These are phyloP conservation scores for Trichoderma brevicompactum DNA, from an alignment of 2,329 filamentous ascomycete species.

Conservation along the genomic window DNA sequence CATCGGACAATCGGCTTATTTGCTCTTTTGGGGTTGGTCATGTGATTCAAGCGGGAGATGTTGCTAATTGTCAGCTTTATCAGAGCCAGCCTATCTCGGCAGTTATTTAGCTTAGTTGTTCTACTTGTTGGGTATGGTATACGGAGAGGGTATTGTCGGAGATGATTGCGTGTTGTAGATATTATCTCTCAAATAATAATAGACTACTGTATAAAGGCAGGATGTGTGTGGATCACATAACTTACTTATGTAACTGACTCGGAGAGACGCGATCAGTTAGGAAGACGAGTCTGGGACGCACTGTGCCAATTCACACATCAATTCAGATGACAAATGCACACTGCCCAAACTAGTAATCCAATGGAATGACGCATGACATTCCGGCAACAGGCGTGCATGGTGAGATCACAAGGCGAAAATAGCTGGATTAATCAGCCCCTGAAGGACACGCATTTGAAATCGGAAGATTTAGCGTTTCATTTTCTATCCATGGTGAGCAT, in stretches of 20 bases:
- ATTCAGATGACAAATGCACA: constrained; percentile 13
- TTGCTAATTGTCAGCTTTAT: constrained; percentile 4
- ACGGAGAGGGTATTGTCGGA: too few relatives aligned
- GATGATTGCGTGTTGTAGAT: too few relatives aligned
- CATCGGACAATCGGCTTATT: constrained; percentile 19
- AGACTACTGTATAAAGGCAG: too few relatives aligned
- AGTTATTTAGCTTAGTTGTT: not conserved
- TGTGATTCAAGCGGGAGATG: constrained; percentile 1
- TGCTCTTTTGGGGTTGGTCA: not conserved
- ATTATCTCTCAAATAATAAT: too few relatives aligned
- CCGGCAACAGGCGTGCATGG: not conserved
- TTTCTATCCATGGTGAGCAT: not conserved
- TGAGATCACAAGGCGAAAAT: not conserved
- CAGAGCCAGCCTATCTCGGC: not conserved
- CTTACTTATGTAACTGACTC: not conserved
- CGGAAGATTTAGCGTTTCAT: not conserved
- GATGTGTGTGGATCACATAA: not conserved
- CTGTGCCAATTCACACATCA: not conserved
- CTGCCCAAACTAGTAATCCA: not conserved
- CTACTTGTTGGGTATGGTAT: not conserved
- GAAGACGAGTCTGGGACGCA: not conserved
- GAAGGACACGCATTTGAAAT: not conserved
- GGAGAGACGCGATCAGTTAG: not conserved
- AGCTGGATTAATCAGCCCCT: constrained; percentile 8
- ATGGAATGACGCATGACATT: not conserved